Percentiles rank a stretch among this genome's conserved stretches.
These are phyloP conservation scores for Datura wrightii DNA, from an alignment of 257 asterid genomes.

Conservation along the genomic window DNA sequence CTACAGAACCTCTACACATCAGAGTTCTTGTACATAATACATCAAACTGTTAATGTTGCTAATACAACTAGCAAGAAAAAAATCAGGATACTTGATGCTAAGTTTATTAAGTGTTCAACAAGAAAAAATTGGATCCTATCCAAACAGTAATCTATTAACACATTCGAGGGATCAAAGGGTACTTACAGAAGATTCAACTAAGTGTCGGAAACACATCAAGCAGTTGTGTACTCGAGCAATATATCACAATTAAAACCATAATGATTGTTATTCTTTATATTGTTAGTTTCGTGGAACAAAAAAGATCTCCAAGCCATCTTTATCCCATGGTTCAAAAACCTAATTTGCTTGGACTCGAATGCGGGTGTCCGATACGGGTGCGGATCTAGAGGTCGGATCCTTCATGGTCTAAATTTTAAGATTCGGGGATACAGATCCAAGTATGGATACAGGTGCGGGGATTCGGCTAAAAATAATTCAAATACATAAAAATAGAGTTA, in stretches of 20 bases:
- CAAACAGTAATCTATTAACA: conserved; percentile 18
- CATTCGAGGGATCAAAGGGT: neutral
- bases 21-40: neutral
- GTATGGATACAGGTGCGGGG: too few species aligned
- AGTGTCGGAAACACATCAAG: conserved; percentile 1
- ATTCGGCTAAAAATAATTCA: too few species aligned
- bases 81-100: neutral
- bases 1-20: neutral
- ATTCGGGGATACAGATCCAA: too few species aligned
- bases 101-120: conserved; percentile 12
- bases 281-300: neutral
- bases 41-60: neutral
- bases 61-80: neutral
- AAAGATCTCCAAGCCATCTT: neutral
- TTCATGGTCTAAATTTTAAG: too few species aligned
- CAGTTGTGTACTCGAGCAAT: neutral
- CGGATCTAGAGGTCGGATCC: too few species aligned
- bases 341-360: too few species aligned
- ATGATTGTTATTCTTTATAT: neutral
- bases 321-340: neutral
- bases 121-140: neutral
- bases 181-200: conserved; percentile 13
- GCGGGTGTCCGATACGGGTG: too few species aligned
- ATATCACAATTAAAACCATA: neutral
- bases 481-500: too few species aligned